Evolutionary conservation across 805 yeast genomes (phyloP).

Genomic region (Jamesozyma lodderae): DNA sequence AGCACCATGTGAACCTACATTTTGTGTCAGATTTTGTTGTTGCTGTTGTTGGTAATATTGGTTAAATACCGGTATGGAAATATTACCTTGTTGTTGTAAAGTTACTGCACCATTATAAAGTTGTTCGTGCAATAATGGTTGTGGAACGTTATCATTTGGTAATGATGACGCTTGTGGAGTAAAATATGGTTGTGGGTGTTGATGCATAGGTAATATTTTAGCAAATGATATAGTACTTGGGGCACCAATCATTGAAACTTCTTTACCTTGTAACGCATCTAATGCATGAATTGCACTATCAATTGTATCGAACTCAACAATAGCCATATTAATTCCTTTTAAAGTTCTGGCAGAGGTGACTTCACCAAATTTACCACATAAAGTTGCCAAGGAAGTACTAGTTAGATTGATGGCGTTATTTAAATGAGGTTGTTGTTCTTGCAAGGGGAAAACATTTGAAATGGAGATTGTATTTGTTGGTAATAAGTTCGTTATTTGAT

Average conservation of each 20-base stretch:
- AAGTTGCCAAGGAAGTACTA: constrained; percentile 44
- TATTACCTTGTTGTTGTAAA: constrained; percentile 27
- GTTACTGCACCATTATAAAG: constrained; percentile 27
- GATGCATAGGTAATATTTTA: constrained; percentile 42
- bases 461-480: constrained; percentile 73
- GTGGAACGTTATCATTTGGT: constrained; percentile 8
- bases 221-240: constrained; percentile 80
- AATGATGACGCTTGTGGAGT: constrained; percentile 1
- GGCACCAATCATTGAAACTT: constrained; percentile 63
- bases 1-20: not conserved
- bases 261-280: constrained; percentile 71
- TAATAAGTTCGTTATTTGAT: constrained; percentile 55
- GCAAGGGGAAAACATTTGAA: constrained; percentile 49
- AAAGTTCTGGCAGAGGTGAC: constrained; percentile 55
- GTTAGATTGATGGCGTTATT: constrained; percentile 38
- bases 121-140: constrained; percentile 28
- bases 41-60: constrained; percentile 17
- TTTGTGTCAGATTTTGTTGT: not conserved
- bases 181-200: constrained; percentile 14
- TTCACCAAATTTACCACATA: constrained; percentile 55
- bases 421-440: constrained; percentile 43
- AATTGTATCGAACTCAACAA: constrained; percentile 62
- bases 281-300: constrained; percentile 76
- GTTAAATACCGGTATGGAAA: constrained; percentile 26
- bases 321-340: constrained; percentile 39